Base-by-base conservation (phyloP, 371 early-diverging fungal species). In the Chytridiales sp. region DNA sequence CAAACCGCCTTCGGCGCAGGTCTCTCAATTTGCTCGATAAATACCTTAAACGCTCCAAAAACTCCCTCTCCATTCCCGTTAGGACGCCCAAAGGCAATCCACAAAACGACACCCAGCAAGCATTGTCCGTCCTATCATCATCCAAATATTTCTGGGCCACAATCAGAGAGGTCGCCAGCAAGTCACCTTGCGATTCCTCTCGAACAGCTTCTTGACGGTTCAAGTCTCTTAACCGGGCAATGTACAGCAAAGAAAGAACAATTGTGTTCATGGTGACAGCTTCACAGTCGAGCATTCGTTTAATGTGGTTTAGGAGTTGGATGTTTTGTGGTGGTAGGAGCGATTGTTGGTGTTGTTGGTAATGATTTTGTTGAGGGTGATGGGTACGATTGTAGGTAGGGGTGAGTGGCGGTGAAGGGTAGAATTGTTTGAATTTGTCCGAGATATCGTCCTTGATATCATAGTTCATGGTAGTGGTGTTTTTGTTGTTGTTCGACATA, bases 1-100 rank as follows among this genome's bases (percentile, higher is more conserved):
- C 8, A 8, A 48, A 48, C 54, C 24, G n/a, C n/a, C n/a, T n/a
- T n/a, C n/a, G n/a, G n/a, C n/a, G n/a, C n/a, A n/a, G n/a, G n/a
- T n/a, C n/a, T n/a, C n/a, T n/a, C n/a, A n/a, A n/a, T n/a, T n/a
- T n/a, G n/a, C n/a, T n/a, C n/a, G n/a, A n/a, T n/a, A n/a, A n/a
- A n/a, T 11, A 54, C 54, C 54, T 54, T 5, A 54, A 41, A 24
- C 41, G 38, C 4, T 39, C 54, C 39, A 54, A 26, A 29, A 54
- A 54, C 42, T 54, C 54, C 19, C 42, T 9, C 42, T 54, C 54
- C 54, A 54, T 54, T 4, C 54, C 54, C 22, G 27, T 54, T 29
- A 54, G 27, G 4, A 24, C 35, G 26, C 17, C 6, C 6, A 54
- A 24, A 2, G 39, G 41, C 13, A 54, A 27, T 6, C 54, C 54